Conservation (phyloP, 2,329 filamentous ascomycete genomes). For the Diplocarpon rosae region DNA sequence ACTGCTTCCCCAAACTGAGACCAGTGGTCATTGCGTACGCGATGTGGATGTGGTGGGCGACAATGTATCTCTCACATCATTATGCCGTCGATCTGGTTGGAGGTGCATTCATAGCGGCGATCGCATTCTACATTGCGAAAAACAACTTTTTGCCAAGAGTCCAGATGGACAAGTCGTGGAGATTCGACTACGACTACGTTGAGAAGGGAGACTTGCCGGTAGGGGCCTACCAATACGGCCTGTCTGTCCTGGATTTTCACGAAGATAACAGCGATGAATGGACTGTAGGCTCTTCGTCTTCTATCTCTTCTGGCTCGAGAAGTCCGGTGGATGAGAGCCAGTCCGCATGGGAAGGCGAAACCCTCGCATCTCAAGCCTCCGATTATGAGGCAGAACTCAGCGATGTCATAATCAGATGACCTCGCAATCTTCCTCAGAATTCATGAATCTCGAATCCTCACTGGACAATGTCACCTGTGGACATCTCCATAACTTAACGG, state of each 20-base stretch:
- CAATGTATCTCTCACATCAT: constrained; percentile 96
- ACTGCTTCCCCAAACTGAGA: constrained; percentile 76
- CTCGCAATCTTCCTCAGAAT: constrained; percentile 1
- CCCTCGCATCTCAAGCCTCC: constrained; percentile 31
- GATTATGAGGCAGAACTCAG: constrained; percentile 23
- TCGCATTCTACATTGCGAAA: constrained; percentile 74
- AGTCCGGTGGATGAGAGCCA: constrained; percentile 42
- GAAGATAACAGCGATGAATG: constrained; percentile 67
- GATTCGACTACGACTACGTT: constrained; percentile 94
- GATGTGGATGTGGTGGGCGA: constrained; percentile 95
- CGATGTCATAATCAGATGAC: constrained; percentile 23
- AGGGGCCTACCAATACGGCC: constrained; percentile 41
- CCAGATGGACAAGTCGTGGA: constrained; percentile 73
- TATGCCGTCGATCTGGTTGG: constrained; percentile 90
- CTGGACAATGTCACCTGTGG: constrained; percentile 17
- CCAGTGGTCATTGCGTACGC: constrained; percentile 74
- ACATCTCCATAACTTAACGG: constrained; percentile 25
- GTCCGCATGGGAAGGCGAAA: constrained; percentile 45
- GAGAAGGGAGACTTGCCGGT: constrained; percentile 63
- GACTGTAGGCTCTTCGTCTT: constrained; percentile 75
- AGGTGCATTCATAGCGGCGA: constrained; percentile 66
- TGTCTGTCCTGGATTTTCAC: constrained; percentile 23
- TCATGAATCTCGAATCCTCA: constrained; percentile 2
- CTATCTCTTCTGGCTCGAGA: constrained; percentile 26
- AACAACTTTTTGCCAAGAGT: constrained; percentile 70